These are phyloP conservation scores for Imleria badia DNA, from an alignment of 768 basidiomycete species.

Conservation along the genomic window DNA sequence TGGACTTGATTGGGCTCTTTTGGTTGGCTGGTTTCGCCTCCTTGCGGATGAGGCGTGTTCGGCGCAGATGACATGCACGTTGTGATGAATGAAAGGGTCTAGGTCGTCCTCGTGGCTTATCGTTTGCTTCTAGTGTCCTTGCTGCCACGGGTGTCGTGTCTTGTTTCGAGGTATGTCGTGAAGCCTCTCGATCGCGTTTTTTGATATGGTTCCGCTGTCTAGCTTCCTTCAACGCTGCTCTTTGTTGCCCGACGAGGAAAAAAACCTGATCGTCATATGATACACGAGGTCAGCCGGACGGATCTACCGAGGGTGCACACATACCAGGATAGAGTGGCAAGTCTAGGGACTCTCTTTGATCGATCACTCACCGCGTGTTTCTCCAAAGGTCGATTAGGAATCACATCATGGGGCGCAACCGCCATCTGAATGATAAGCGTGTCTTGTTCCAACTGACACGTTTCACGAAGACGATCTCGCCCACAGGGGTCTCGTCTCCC, in stretches of 20 bases:
- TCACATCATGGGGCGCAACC: background rate
- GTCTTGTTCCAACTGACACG: too few species aligned
- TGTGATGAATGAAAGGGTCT: conserved; percentile 1
- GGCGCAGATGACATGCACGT: conserved; percentile 1
- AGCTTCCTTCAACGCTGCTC: background rate
- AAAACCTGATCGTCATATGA: too few species aligned
- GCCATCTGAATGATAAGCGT: background rate
- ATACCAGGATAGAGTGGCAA: background rate
- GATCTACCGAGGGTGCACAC: conserved; percentile 10
- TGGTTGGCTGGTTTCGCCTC: background rate
- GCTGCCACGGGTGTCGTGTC: background rate
- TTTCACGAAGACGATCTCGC: too few species aligned
- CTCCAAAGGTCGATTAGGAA: background rate
- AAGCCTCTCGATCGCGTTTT: background rate
- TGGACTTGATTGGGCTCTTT: background rate
- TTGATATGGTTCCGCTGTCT: background rate
- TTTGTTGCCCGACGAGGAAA: background rate
- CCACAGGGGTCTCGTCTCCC: too few species aligned
- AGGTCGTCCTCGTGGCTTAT: conserved; percentile 9
- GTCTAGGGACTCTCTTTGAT: background rate
- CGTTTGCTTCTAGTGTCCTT: background rate
- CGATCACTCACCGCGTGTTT: background rate
- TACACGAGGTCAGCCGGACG: conserved; percentile 13
- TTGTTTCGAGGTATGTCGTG: background rate
- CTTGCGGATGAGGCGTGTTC: conserved; percentile 11